Evolutionary conservation across 2,329 filamentous ascomycete genomes (phyloP).

Genomic region (Aspergillus alliaceus): DNA sequence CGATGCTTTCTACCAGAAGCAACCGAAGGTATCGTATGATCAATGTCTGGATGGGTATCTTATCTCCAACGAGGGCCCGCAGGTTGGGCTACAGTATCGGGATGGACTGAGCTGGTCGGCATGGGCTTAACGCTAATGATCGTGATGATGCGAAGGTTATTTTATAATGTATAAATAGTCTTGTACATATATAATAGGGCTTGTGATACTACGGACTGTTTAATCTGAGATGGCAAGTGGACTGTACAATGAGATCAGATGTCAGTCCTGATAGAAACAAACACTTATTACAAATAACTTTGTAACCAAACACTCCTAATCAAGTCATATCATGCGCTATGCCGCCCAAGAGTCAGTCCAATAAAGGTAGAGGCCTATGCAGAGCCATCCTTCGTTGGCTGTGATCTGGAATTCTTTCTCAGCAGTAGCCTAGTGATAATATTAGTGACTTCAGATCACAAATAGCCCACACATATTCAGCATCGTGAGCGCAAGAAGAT

Average conservation of each 20-base stretch:
- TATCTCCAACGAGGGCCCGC: constrained; percentile 35
- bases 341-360: too few relatives aligned
- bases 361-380: too few relatives aligned
- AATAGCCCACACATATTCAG: too few relatives aligned
- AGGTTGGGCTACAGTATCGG: constrained; percentile 17
- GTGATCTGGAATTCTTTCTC: too few relatives aligned
- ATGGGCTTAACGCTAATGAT: constrained; percentile 7
- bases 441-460: too few relatives aligned
- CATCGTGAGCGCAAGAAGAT: too few relatives aligned
- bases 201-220: background rate
- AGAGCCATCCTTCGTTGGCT: too few relatives aligned
- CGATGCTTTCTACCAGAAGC: constrained; percentile 33
- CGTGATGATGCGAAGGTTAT: background rate
- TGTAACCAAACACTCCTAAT: too few relatives aligned
- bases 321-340: too few relatives aligned
- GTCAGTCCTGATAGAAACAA: too few relatives aligned
- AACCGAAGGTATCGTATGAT: constrained; percentile 34
- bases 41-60: constrained; percentile 39
- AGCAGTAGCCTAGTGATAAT: too few relatives aligned
- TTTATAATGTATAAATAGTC: background rate
- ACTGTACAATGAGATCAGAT: background rate
- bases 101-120: constrained; percentile 19
- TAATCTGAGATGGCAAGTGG: background rate
- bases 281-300: too few relatives aligned
- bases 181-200: background rate